These are phyloP conservation scores for Globisporangium okanoganense DNA, from an alignment of 352 stramenopile genomes.

Conservation along the genomic window DNA sequence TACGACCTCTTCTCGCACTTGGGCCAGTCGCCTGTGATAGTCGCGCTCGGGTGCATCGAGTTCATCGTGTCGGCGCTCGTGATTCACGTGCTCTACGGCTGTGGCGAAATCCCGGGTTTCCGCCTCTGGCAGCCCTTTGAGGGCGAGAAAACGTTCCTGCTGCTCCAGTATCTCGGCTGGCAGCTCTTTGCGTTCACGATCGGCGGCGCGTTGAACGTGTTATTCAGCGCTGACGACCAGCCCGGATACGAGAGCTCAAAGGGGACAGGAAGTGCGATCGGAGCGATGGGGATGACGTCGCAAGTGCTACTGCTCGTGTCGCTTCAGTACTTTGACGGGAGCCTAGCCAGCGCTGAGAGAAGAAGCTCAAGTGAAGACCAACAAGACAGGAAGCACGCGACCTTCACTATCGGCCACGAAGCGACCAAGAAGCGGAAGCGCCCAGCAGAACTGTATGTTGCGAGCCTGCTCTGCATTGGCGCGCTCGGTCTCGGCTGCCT, in stretches of 20 bases:
- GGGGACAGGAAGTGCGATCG: slow-evolving; percentile 30
- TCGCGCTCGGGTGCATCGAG: slow-evolving; percentile 29
- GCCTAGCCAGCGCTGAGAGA: background rate
- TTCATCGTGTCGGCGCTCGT: slow-evolving; percentile 41
- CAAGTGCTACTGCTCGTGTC: slow-evolving; percentile 45
- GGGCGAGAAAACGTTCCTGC: slow-evolving; percentile 42
- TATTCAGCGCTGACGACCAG: slow-evolving; percentile 19
- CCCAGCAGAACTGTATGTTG: slow-evolving; percentile 35
- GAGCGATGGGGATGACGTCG: slow-evolving; percentile 41
- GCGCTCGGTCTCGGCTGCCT: slow-evolving; percentile 22
- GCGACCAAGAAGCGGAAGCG: background rate
- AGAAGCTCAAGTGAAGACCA: background rate
- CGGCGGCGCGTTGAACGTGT: slow-evolving; percentile 32
- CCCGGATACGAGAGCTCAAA: slow-evolving; percentile 10
- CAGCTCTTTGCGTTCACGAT: slow-evolving; percentile 49
- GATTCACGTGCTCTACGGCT: slow-evolving; percentile 51
- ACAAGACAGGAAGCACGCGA: background rate
- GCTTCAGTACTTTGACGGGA: slow-evolving; percentile 37
- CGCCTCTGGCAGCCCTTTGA: slow-evolving; percentile 54
- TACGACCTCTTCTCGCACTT: slow-evolving; percentile 34
- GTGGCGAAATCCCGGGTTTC: slow-evolving; percentile 41
- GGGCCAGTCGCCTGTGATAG: slow-evolving; percentile 28
- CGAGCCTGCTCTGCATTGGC: slow-evolving; percentile 24
- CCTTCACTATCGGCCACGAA: background rate
- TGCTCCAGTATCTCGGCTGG: slow-evolving; percentile 63